Conservation (phyloP, 768 basidiomycete genomes). For the Tremella mesenterica region DNA sequence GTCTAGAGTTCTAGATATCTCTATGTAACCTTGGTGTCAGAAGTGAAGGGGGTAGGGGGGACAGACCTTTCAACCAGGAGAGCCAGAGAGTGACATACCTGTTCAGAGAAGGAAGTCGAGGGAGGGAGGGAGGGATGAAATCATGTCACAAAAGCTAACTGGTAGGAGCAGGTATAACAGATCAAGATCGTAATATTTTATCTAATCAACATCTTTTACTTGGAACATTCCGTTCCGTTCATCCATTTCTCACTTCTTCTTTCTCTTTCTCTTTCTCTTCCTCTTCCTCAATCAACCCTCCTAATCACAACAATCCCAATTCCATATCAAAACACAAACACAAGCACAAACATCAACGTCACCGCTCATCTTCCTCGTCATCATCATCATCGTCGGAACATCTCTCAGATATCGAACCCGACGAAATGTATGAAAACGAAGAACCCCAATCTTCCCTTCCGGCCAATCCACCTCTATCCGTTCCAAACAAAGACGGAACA, state of each 20-base stretch:
- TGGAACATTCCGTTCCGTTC: constrained; percentile 67
- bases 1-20: too few species aligned
- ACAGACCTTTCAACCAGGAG: neutral
- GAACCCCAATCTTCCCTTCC: constrained; percentile 15
- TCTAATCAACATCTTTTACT: constrained; percentile 78
- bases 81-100: neutral
- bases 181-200: constrained; percentile 85
- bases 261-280: constrained; percentile 43
- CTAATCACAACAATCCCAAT: constrained; percentile 45
- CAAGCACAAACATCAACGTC: neutral
- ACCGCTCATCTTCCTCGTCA: too few species aligned
- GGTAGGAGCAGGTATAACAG: constrained; percentile 63
- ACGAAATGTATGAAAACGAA: constrained; percentile 21
- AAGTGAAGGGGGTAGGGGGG: too few species aligned
- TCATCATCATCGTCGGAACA: neutral
- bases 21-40: too few species aligned
- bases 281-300: constrained; percentile 34
- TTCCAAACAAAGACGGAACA: constrained; percentile 54
- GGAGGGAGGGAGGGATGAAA: too few species aligned
- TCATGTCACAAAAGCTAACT: neutral
- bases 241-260: constrained; percentile 56
- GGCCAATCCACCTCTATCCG: constrained; percentile 3
- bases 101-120: too few species aligned
- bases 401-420: constrained; percentile 9
- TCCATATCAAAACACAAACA: neutral